These are phyloP conservation scores for Pestalotiopsis sp. DNA, from an alignment of 2,329 filamentous ascomycete genomes.

Conservation along the genomic window DNA sequence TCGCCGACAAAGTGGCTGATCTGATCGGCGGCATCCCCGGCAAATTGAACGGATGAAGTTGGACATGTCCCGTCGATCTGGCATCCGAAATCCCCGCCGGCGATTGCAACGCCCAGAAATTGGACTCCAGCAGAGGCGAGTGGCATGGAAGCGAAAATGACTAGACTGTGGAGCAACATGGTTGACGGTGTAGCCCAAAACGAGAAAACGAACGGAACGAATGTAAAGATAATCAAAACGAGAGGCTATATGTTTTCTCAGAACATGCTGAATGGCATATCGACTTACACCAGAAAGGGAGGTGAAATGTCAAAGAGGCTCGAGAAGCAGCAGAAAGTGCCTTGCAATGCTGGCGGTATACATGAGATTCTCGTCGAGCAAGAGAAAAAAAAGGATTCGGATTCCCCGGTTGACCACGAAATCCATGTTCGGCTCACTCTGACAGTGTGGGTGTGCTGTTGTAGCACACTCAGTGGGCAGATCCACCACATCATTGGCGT, in stretches of 20 bases:
- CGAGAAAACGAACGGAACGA: constrained; percentile 15
- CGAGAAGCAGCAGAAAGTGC: not conserved
- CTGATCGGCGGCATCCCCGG: constrained; percentile 44
- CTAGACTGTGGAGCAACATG: constrained; percentile 25
- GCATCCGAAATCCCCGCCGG: constrained; percentile 50
- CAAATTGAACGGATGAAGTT: constrained; percentile 31
- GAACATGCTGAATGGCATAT: not conserved
- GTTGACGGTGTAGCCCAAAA: constrained; percentile 21
- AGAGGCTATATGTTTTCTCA: constrained; percentile 2
- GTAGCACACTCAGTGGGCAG: not conserved
- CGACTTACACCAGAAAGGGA: not conserved
- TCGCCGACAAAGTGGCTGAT: constrained; percentile 59
- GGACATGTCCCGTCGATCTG: constrained; percentile 44
- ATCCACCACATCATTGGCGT: constrained; percentile 1
- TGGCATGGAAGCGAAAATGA: constrained; percentile 16
- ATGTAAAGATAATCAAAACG: constrained; percentile 6
- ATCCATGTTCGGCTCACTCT: not conserved
- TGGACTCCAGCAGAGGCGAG: constrained; percentile 27
- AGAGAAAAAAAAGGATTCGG: not conserved
- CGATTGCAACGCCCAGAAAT: constrained; percentile 41
- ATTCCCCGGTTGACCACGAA: not conserved
- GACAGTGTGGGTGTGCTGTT: not conserved
- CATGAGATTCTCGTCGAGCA: not conserved
- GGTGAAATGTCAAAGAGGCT: constrained; percentile 1
- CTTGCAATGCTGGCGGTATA: not conserved